Percentiles rank a stretch among this genome's conserved stretches.
Conservation (phyloP, 2,329 filamentous ascomycete genomes). For the Akanthomyces lecanii region DNA sequence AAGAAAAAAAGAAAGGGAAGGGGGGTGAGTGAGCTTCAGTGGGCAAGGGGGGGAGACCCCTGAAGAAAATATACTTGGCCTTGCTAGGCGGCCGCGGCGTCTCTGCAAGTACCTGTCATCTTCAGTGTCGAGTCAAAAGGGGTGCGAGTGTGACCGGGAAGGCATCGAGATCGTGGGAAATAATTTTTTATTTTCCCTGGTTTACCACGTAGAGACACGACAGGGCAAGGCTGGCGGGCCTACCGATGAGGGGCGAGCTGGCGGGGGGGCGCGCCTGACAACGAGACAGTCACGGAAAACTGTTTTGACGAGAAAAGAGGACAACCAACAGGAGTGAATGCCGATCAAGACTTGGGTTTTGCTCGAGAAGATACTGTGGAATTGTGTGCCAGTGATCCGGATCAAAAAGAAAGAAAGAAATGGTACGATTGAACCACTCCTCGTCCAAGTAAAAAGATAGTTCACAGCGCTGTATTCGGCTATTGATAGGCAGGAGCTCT, state of each 20-base stretch:
- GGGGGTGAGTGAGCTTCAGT: neutral
- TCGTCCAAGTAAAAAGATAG: no score
- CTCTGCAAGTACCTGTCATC: neutral
- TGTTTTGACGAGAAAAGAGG: no score
- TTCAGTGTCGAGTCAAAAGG: neutral
- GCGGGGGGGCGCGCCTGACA: neutral
- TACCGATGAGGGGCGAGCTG: neutral
- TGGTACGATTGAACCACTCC: no score
- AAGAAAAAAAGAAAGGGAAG: neutral
- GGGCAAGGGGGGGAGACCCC: neutral
- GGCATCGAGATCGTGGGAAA: conserved; percentile 4
- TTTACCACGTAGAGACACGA: no score
- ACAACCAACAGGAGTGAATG: no score
- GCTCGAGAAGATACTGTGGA: no score
- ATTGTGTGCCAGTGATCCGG: no score
- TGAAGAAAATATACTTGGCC: neutral
- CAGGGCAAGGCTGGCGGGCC: neutral
- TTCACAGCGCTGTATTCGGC: no score
- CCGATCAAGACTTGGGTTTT: no score
- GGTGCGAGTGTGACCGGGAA: neutral
- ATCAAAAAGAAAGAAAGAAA: no score
- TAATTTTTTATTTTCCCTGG: neutral
- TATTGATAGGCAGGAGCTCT: no score
- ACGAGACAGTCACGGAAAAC: neutral
- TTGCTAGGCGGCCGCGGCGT: neutral